Conservation (phyloP, 2,329 filamentous ascomycete genomes). For the Trichoderma semiorbis region DNA sequence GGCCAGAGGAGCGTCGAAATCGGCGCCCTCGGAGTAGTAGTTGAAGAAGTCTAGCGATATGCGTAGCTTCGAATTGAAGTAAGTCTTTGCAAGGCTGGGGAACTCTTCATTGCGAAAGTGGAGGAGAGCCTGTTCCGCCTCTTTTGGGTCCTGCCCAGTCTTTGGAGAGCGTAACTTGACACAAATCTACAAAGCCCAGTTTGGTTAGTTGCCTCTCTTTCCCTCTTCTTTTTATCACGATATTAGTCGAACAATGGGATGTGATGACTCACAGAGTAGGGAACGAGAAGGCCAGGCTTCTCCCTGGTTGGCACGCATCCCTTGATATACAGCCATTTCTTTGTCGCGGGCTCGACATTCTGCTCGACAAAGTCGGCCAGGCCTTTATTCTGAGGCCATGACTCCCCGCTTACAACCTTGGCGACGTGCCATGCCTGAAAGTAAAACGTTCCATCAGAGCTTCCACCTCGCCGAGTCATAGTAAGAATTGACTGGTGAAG, state of each 20-base stretch:
- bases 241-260: background rate
- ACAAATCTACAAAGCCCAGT: background rate
- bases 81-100: conserved; percentile 11
- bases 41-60: conserved; percentile 19
- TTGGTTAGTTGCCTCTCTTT: background rate
- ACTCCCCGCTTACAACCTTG: conserved; percentile 15
- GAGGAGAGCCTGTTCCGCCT: conserved; percentile 7
- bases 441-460: conserved; percentile 17
- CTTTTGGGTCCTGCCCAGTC: conserved; percentile 13
- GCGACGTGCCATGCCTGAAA: conserved; percentile 18
- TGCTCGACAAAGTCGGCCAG: conserved; percentile 20
- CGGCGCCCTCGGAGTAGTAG: conserved; percentile 11
- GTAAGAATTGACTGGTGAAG: background rate
- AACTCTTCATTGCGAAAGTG: conserved; percentile 18
- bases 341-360: conserved; percentile 2
- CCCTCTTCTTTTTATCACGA: background rate
- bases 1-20: conserved; percentile 3
- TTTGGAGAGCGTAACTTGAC: conserved; percentile 16
- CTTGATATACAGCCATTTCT: conserved; percentile 18
- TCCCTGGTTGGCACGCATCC: conserved; percentile 16
- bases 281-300: conserved; percentile 8
- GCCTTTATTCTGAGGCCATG: conserved; percentile 15
- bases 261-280: conserved; percentile 14
- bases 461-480: conserved; percentile 16
- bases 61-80: conserved; percentile 8